phyloP scores from a whole-genome alignment of 2,329 filamentous ascomycete genomes.

The Phaeoacremonium minimum region DNA sequence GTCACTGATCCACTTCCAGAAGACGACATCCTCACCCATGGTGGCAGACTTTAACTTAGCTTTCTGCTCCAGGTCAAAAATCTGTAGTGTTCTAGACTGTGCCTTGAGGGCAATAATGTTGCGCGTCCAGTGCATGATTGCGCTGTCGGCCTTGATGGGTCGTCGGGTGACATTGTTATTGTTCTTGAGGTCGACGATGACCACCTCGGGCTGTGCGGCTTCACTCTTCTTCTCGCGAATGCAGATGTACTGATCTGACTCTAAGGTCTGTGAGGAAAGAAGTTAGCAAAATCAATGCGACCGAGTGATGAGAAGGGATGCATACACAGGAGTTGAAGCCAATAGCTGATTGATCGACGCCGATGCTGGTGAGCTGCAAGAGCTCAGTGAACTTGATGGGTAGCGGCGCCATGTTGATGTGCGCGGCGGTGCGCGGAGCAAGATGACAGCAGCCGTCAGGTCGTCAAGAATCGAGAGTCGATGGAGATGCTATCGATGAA shows the following conservation, averaged over 20 bases:
- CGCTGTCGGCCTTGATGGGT: slow-evolving; percentile 98
- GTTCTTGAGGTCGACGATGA: slow-evolving; percentile 98
- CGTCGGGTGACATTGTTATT: slow-evolving; percentile 91
- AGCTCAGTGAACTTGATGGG: slow-evolving; percentile 37
- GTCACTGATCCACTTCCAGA: slow-evolving; percentile 99
- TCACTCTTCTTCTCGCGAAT: slow-evolving; percentile 91
- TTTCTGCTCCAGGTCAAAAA: slow-evolving; percentile 92
- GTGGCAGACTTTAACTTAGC: slow-evolving; percentile 94
- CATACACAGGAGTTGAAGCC: slow-evolving; percentile 84
- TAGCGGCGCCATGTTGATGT: slow-evolving; percentile 27
- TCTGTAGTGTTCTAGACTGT: slow-evolving; percentile 89
- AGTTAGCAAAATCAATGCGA: slow-evolving; percentile 10
- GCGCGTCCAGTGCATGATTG: slow-evolving; percentile 97
- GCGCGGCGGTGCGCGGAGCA: slow-evolving; percentile 24
- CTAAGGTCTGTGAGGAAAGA: slow-evolving; percentile 67
- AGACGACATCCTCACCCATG: slow-evolving; percentile 96
- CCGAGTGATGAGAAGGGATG: slow-evolving; percentile 9
- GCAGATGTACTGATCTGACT: slow-evolving; percentile 95
- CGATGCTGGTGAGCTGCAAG: slow-evolving; percentile 31
- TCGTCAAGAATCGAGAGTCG: too few relatives aligned
- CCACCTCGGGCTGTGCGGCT: slow-evolving; percentile 81
- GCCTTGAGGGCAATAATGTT: slow-evolving; percentile 97
- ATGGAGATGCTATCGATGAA: too few relatives aligned
- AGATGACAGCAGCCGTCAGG: slow-evolving; percentile 1
- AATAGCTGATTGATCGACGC: slow-evolving; percentile 46